Evolutionary conservation across 2,329 filamentous ascomycete species (phyloP), one percentile per base, ranked within the genome.

Genomic region (Sphaceloma murrayae): DNA sequence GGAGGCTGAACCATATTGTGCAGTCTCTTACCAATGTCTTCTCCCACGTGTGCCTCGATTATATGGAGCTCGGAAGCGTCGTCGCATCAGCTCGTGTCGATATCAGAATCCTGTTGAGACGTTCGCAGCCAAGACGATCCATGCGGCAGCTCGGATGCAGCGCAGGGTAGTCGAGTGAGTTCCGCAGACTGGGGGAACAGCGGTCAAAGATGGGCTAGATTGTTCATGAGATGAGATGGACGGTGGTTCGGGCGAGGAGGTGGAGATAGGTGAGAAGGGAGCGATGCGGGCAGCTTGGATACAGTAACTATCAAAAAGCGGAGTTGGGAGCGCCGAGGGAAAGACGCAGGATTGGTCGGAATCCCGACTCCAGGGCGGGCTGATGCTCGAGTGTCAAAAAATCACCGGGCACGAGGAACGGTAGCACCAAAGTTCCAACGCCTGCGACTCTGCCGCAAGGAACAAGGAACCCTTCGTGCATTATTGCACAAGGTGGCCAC

Each of bases 1-100:
- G 42, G 42, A 45, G 42, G 30, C 16, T 29, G 29, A 30, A 45
- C 42, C 42, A 45, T 45, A 14, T 22, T 40, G 16, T 26, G 24
- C 24, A 27, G 24, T n/a, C n/a, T n/a, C n/a, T n/a, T n/a, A n/a
- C n/a, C n/a, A n/a, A n/a, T n/a, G n/a, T n/a, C n/a, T n/a, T n/a
- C n/a, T n/a, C n/a, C n/a, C n/a, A n/a, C n/a, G n/a, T 14, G 19
- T 38, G 11, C 6, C 13, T 26, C 11, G n/a, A 38, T 11, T 3
- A 3, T 9, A 3, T 7, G 13, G 6, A 4, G 2, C 11, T n/a
- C n/a, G 8, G 19, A 40, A 40, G 8, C 14, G 11, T 29, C 13
- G 6, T 14, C 5, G 16, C 36, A 40, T 40, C 19, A 30, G 36
- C 24, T 40, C 24, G 36, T 29, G 36, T 17, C 22, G 24, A 40